Base-by-base conservation (phyloP, 75 land plant species). In the Adiantum capillusveneris region DNA sequence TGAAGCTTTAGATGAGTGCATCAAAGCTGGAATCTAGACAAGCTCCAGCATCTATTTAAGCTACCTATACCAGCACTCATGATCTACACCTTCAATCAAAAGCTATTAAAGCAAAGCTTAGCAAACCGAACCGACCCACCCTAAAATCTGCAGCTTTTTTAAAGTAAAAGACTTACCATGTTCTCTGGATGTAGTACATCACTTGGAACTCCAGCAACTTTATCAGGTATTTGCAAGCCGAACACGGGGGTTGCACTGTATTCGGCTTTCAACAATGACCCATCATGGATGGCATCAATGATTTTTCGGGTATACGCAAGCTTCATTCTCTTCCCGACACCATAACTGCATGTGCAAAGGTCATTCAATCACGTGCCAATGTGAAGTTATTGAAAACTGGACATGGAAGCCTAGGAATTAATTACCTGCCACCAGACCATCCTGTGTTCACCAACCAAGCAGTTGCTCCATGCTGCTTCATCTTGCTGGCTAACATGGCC, bases 381-480 rank as follows among this genome's bases (percentile, higher is more conserved):
- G 16, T 11, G 29, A 6, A 62, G 25, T 26, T 16, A 19, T 3
- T 26, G 19, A 12, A n/a, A 55, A 17, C 13, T 0, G 6, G 13
- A 9, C n/a, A n/a, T n/a, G n/a, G n/a, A n/a, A n/a, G n/a, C n/a
- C n/a, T n/a, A n/a, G n/a, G n/a, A n/a, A n/a, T n/a, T n/a, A 42
- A 30, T 11, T 60, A 90, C 94, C 95, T 82, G 69, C 97, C 97
- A 44, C 89, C 86, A 18, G 86, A 80, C 97, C 97, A 92, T 25
- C 97, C 97, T 29, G 97, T 92, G 79, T 92, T 92, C 18, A 92
- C 97, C 41, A 92, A 85, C 97, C 97, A 92, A 0, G 84, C 97
- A 9, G 95, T 85, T 24, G 97, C 82, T 7, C 95, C 97, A 60
- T 88, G 83, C 55, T 70, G 74, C 82, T 88, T 75, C 97, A 92